Percentiles rank a stretch among this genome's conserved stretches.
Conservation (phyloP, 179 eudicot species). For the Carnegiea gigantea region DNA sequence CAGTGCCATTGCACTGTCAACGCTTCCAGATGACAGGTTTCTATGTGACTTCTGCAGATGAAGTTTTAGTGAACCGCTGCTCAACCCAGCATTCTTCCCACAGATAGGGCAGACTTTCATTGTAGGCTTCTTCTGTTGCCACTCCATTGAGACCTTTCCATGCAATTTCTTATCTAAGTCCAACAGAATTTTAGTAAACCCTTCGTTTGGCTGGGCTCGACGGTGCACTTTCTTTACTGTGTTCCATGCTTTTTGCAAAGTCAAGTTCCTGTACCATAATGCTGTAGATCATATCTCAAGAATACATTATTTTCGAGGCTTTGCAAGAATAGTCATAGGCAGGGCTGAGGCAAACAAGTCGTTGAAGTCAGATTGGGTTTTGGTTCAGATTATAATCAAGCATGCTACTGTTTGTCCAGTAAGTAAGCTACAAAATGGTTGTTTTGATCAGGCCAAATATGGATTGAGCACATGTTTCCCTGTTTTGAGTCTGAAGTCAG, state of each 20-base stretch:
- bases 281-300: slow-evolving; percentile 1
- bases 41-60: slow-evolving; percentile 93
- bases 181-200: slow-evolving; percentile 79
- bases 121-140: slow-evolving; percentile 87
- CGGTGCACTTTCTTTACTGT: slow-evolving; percentile 74
- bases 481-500: background rate
- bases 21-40: slow-evolving; percentile 92
- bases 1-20: slow-evolving; percentile 98
- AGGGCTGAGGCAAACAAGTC: no score
- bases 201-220: slow-evolving; percentile 97
- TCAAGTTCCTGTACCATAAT: slow-evolving; percentile 57
- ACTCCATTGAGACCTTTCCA: slow-evolving; percentile 97
- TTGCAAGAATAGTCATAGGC: no score
- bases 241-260: slow-evolving; percentile 91
- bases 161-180: slow-evolving; percentile 70
- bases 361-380: no score
- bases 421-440: background rate
- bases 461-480: background rate
- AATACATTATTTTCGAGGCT: background rate
- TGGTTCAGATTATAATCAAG: no score
- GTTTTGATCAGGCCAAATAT: background rate
- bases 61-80: slow-evolving; percentile 95
- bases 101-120: slow-evolving; percentile 97
- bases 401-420: background rate
- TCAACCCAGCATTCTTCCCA: slow-evolving; percentile 91